A percentile compares a stretch with the other conserved stretches of the same genome.
Conservation (phyloP, 2,329 filamentous ascomycete genomes). For the Thelonectria rubi region DNA sequence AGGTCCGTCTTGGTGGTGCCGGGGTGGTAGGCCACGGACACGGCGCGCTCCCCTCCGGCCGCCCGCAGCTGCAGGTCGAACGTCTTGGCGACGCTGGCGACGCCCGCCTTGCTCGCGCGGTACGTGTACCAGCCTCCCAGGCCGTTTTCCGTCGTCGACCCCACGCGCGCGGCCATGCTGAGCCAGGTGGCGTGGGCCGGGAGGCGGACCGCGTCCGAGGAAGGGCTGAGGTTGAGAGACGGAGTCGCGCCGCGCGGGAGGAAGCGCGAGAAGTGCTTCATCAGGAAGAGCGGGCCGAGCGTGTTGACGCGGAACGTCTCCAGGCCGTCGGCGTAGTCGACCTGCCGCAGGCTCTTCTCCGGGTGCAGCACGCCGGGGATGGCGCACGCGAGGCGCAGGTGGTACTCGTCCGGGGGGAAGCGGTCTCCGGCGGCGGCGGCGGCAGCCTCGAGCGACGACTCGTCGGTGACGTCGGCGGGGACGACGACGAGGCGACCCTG, state of each 20-base stretch:
- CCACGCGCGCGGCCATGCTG: slow-evolving; percentile 82
- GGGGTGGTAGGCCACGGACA: slow-evolving; percentile 78
- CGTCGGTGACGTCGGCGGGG: slow-evolving; percentile 62
- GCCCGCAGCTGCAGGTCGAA: slow-evolving; percentile 73
- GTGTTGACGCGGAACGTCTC: slow-evolving; percentile 78
- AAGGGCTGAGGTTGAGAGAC: slow-evolving; percentile 42
- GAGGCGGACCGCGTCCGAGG: slow-evolving; percentile 47
- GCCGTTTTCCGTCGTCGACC: slow-evolving; percentile 75
- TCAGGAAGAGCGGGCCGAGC: slow-evolving; percentile 76
- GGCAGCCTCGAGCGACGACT: slow-evolving; percentile 68
- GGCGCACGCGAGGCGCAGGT: slow-evolving; percentile 74
- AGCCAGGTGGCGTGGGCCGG: slow-evolving; percentile 69
- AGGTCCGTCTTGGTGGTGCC: slow-evolving; percentile 82
- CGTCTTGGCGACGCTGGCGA: slow-evolving; percentile 75
- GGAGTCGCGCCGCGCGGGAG: slow-evolving; percentile 64
- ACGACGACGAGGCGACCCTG: slow-evolving; percentile 52
- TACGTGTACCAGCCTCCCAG: slow-evolving; percentile 86
- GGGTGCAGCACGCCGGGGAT: slow-evolving; percentile 77
- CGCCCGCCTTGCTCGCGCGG: slow-evolving; percentile 77
- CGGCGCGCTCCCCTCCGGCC: slow-evolving; percentile 67
- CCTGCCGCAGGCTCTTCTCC: slow-evolving; percentile 74
- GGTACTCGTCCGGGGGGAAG: slow-evolving; percentile 61
- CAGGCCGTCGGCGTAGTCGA: slow-evolving; percentile 69
- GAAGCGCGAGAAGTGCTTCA: slow-evolving; percentile 78
- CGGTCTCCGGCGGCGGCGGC: slow-evolving; percentile 58